Evolutionary conservation across 768 basidiomycete genomes (phyloP), one percentile per base, ranked within the genome.

Genomic region (Stropharia rugosoannulata): DNA sequence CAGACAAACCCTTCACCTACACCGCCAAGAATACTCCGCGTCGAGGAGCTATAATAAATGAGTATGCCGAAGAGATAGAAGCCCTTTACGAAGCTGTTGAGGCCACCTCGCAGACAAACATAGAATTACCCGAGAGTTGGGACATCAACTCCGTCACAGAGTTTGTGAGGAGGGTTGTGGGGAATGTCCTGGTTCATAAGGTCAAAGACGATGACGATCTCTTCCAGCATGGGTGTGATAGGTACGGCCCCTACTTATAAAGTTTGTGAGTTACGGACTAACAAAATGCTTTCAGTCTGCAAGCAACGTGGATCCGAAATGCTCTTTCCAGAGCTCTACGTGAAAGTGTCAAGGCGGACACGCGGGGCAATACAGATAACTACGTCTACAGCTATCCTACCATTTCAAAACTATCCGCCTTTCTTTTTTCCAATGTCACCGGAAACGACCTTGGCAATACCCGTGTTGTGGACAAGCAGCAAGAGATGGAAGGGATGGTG

Each of bases 11-110:
- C 0, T 79, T 81, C 55, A 63, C 60, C 5, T 73, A 72, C 47
- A 80, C 78, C 0, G 65, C 72, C 1, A 81, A 81, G 64, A 69
- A 68, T 32, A 75, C 74, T 0, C 59, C 73, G 0, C 64, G 72
- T 15, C 70, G 78, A 11, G 68, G 70, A 19, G 67, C 65, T 12
- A 70, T 76, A 22, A 59, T 79, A 29, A 63, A 64, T 10, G 62
- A 68, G 1, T 80, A 81, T 57, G 67, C 67, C 6, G 54, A 61
- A 0, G 81, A 81, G 57, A 79, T 80, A 51, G 64, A 75, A 36
- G 54, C 53, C 10, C 22, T 55, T 1, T 58, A 57, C 36, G 57
- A 42, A 6, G 41, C 51, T n/a, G 51, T 54, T 18, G 45, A 43
- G 3, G 54, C 61, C 22, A 70, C 67, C 61, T 19, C 54, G 5